Evolutionary conservation across 164 flowering plant species (phyloP), one percentile per base, ranked within the genome.

Genomic region (Annona squamosa): DNA sequence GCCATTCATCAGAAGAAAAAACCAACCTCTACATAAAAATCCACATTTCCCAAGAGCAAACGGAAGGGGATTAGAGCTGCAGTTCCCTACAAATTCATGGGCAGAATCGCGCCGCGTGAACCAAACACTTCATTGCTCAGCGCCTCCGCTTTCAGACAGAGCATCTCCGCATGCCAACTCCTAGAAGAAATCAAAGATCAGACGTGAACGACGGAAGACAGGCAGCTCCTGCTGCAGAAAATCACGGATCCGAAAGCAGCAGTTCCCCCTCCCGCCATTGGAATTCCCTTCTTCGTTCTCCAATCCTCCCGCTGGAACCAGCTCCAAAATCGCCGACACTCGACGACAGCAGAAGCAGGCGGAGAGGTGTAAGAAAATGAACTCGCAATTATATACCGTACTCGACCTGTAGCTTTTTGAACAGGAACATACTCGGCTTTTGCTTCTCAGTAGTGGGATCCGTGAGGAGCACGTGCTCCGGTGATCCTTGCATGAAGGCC

Each of bases 101-200:
- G 77, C 47, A 74, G 69, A 52, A 66, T 42, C 56, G 61, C 68
- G 19, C 67, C 42, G 4, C 42, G 67, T 4, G 65, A 70, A 18
- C 72, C 68, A 66, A 79, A 73, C 19, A 70, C 37, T 66, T 71
- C 78, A 64, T 76, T 67, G 3, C 17, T 72, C 26, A 74, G 69
- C 46, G 74, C 69, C 69, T 78, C 77, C 19, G 80, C 72, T 19
- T 78, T 78, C 72, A 78, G 77, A 62, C 80, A 78, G 19, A 78
- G 80, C 80, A 78, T 78, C 72, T 71, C 61, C 66, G 12, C 71
- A 46, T 48, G 37, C 37, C 37, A 37, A 48, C 61, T 43, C 7
- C 62, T 10, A 48, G 16, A 69, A 52, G 13, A 52, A 52, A 52
- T 52, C 9, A 52, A 52, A 52, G 13, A 52, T 52, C 10, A 52